phyloP scores from a whole-genome alignment of 1,284 basidiomycete species.

The Dichomitus squalens region DNA sequence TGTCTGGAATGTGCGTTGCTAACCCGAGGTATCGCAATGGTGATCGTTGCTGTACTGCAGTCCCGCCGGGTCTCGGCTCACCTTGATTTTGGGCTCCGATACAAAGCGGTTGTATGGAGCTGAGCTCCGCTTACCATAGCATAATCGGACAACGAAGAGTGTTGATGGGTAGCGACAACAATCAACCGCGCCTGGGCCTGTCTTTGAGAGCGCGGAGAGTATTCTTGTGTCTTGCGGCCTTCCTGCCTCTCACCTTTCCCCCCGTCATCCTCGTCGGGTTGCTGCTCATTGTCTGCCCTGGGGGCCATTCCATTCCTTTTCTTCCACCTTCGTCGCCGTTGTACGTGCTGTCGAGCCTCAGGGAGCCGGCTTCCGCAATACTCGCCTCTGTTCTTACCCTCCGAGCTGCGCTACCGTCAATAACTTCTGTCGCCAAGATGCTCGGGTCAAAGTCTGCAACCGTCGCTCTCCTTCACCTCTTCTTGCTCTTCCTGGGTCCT shows the following conservation, averaged over 20 bases:
- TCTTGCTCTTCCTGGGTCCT: slow-evolving; percentile 34
- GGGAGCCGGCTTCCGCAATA: slow-evolving; percentile 55
- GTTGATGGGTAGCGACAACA: slow-evolving; percentile 13
- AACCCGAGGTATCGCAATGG: slow-evolving; percentile 10
- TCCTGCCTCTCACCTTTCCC: slow-evolving; percentile 24
- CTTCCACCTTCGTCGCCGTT: slow-evolving; percentile 36
- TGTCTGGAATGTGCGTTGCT: slow-evolving; percentile 22
- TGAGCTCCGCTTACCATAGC: neutral
- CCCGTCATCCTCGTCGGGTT: slow-evolving; percentile 27
- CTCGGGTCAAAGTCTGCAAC: slow-evolving; percentile 36
- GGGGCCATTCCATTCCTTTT: slow-evolving; percentile 59
- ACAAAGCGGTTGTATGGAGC: neutral
- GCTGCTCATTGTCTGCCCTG: slow-evolving; percentile 45
- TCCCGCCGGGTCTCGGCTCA: neutral
- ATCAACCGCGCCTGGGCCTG: slow-evolving; percentile 15
- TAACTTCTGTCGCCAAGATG: slow-evolving; percentile 31
- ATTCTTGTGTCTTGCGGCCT: neutral
- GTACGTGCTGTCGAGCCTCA: slow-evolving; percentile 38
- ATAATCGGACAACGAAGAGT: slow-evolving; percentile 5
- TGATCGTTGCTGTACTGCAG: slow-evolving; percentile 20
- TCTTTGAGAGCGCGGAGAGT: neutral
- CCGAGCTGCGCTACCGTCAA: slow-evolving; percentile 6
- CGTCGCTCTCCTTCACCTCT: slow-evolving; percentile 36
- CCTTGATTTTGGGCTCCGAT: neutral
- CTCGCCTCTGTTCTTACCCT: slow-evolving; percentile 16